Evolutionary conservation across 1,284 basidiomycete species (phyloP), one percentile per base, ranked within the genome.

Genomic region (Cystobasidium pallidum): DNA sequence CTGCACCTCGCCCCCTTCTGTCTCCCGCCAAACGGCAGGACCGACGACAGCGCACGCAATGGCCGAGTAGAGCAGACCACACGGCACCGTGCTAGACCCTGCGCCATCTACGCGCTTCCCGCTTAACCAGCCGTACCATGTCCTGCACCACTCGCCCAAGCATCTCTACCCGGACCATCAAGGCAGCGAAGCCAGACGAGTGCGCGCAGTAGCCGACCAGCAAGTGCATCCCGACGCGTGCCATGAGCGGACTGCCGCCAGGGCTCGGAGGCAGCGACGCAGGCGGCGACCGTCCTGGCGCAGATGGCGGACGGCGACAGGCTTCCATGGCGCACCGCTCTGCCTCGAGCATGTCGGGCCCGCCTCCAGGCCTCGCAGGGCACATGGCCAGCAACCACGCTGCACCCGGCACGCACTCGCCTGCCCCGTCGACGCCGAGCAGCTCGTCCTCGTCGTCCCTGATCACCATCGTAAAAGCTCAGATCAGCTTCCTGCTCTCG

Each of bases 401-500:
- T 57, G 36, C 43, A 28, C 34, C 68, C 45, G 59, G 59, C 11
- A 34, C 68, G 7, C 68, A 63, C 10, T 59, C 68, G 19, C 36
- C 66, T 51, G 55, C 43, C 19, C 43, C n/a, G 15, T 45, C 66
- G 19, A 45, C 54, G 11, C n/a, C 32, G 19, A 51, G 24, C 19
- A 51, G 24, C 17, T 68, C 66, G 19, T 70, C 66, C 30, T 24
- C 26, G 30, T 70, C 67, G 8, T 63, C 58, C 24, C 39, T 73
- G 10, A 39, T 73, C 28, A 65, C 81, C 34, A 84, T 84, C 62
- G 83, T 84, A 59, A 82, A 83, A 74, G 84, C 84, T 24, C 84
- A 85, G 77, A 94, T 96, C 80, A 91, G 93, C 77, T 96, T 96
- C 82, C 86, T 95, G 73, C 86, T 97, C 75, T 92, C 91, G 24